Conservation (phyloP, 225 moss, liverwort and hornwort species). For the Physcomitrellopsis africana region DNA sequence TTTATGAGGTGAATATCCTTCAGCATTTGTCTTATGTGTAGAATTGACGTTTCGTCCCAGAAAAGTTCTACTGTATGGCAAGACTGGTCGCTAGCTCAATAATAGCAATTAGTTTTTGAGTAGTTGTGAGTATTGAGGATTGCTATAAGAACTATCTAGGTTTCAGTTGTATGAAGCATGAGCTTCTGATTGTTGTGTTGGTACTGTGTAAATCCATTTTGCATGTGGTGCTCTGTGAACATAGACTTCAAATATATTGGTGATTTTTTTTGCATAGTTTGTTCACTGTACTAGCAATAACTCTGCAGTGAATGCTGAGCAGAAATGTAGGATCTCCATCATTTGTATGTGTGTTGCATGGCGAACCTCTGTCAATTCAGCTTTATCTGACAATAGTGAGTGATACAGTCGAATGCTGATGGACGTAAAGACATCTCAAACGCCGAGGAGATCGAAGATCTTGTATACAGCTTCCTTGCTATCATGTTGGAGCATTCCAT, state of each 20-base stretch:
- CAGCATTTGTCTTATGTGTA: constrained; percentile 19
- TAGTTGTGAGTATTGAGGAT: not conserved
- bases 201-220: constrained; percentile 1
- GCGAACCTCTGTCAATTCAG: constrained; percentile 16
- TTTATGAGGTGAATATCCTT: constrained; percentile 66
- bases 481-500: constrained; percentile 99
- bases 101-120: not conserved
- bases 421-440: constrained; percentile 55
- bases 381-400: constrained; percentile 29
- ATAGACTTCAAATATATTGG: constrained; percentile 8
- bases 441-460: constrained; percentile 83
- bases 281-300: not conserved
- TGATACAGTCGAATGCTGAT: constrained; percentile 47
- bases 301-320: not conserved
- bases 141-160: constrained; percentile 13
- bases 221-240: not conserved
- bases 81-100: not conserved
- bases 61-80: constrained; percentile 8
- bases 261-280: constrained; percentile 14
- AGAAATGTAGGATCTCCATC: not conserved
- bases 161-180: constrained; percentile 17
- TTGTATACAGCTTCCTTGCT: constrained; percentile 92
- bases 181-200: constrained; percentile 18
- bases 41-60: not conserved
- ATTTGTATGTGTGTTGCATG: constrained; percentile 12